phyloP scores from a whole-genome alignment of 495 filamentous ascomycete genomes.

The Extremus antarcticus region DNA sequence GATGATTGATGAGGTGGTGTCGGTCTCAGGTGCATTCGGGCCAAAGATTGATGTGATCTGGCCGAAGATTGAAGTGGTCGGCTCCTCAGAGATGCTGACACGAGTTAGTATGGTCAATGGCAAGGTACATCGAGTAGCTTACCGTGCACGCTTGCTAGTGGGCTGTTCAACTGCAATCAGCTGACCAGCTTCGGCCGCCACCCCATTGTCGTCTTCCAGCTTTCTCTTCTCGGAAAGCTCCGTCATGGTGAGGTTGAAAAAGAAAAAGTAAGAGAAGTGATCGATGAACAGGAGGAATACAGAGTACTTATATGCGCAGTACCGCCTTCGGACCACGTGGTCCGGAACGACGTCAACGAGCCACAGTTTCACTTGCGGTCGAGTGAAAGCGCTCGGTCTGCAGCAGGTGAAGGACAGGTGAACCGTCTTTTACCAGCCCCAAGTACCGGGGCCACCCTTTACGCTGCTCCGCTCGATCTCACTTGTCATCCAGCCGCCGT shows the following conservation, averaged over 20 bases:
- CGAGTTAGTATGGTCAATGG: no score
- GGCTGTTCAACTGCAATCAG: background rate
- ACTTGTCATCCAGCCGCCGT: conserved; percentile 48
- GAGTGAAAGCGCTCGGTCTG: background rate
- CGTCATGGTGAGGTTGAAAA: background rate
- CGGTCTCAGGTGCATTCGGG: no score
- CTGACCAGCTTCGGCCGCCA: background rate
- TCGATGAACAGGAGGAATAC: no score
- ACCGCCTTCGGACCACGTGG: no score
- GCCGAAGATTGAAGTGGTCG: no score
- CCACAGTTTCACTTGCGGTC: background rate
- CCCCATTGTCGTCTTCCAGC: background rate
- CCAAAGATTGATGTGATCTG: no score
- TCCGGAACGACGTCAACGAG: background rate
- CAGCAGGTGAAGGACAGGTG: background rate
- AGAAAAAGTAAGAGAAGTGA: background rate
- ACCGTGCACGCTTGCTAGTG: background rate
- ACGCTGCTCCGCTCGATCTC: conserved; percentile 42
- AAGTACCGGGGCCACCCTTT: conserved; percentile 41
- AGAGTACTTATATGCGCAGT: background rate
- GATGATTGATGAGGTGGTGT: no score
- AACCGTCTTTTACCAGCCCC: conserved; percentile 24
- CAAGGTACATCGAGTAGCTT: no score
- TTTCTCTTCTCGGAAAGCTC: background rate
- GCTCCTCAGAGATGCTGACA: no score